A percentile compares a stretch with the other conserved stretches of the same genome.
Conservation (phyloP, 1,284 basidiomycete species). For the Apiotrichum veenhuisii region DNA sequence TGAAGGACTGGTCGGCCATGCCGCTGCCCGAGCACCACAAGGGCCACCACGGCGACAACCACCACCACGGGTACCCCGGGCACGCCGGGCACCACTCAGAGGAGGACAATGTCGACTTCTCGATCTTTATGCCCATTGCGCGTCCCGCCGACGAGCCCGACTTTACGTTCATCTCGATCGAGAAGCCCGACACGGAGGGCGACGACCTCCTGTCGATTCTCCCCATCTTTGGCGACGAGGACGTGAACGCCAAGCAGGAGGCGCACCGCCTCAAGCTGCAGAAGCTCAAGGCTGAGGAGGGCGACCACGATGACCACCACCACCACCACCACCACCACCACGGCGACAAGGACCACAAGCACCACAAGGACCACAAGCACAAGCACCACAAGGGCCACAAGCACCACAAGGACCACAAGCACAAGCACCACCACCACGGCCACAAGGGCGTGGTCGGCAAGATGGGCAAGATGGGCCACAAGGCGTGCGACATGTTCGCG, state of each 20-base stretch:
- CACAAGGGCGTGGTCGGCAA: slow-evolving; percentile 2
- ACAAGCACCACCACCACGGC: slow-evolving; percentile 2
- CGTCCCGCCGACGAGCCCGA: background rate
- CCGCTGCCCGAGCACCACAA: slow-evolving; percentile 2
- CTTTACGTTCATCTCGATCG: background rate
- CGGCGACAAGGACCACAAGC: slow-evolving; percentile 5
- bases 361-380: background rate
- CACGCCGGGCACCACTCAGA: background rate
- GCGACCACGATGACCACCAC: background rate
- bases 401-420: slow-evolving; percentile 3
- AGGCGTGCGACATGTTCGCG: slow-evolving; percentile 4
- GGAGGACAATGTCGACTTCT: background rate
- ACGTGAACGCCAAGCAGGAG: slow-evolving; percentile 2
- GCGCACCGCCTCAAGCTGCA: background rate
- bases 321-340: background rate
- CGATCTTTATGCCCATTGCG: background rate
- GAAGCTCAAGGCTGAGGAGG: background rate
- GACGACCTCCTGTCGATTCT: slow-evolving; percentile 3
- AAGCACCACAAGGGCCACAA: background rate
- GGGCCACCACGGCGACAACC: background rate
- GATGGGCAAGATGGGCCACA: background rate
- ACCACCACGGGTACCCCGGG: background rate
- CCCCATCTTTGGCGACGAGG: slow-evolving; percentile 6
- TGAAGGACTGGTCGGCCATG: background rate
- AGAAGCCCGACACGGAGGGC: background rate